Conservation (phyloP, 2,329 filamentous ascomycete species). For the Rhinocladiella similis region DNA sequence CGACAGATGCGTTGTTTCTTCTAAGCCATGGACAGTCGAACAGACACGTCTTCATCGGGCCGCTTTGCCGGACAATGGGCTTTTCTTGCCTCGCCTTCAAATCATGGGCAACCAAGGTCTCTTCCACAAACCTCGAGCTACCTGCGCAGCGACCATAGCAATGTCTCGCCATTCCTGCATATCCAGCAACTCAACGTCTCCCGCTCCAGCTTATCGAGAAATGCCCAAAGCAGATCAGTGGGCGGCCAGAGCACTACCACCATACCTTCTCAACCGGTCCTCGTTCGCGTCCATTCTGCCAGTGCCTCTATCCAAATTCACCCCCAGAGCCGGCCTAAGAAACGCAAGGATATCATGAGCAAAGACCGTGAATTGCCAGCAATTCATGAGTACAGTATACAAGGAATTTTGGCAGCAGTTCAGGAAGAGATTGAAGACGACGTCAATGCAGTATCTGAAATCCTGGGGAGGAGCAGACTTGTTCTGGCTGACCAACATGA, state of each 20-base stretch:
- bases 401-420: slow-evolving; percentile 56
- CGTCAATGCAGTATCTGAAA: slow-evolving; percentile 63
- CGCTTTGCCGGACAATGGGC: slow-evolving; percentile 30
- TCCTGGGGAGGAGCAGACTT: slow-evolving; percentile 61
- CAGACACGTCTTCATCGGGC: slow-evolving; percentile 30
- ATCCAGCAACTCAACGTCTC: slow-evolving; percentile 27
- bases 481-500: slow-evolving; percentile 64
- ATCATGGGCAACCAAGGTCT: slow-evolving; percentile 25
- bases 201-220: slow-evolving; percentile 25
- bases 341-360: slow-evolving; percentile 34
- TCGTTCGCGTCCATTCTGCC: slow-evolving; percentile 45
- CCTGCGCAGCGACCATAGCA: slow-evolving; percentile 29
- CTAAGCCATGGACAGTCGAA: slow-evolving; percentile 26
- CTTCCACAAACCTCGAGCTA: slow-evolving; percentile 28
- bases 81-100: slow-evolving; percentile 23
- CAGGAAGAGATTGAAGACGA: slow-evolving; percentile 60
- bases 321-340: slow-evolving; percentile 36
- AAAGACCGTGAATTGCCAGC: slow-evolving; percentile 42
- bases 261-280: slow-evolving; percentile 43
- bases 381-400: slow-evolving; percentile 56
- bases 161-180: slow-evolving; percentile 25
- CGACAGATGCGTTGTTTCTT: slow-evolving; percentile 23
- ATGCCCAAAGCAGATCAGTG: slow-evolving; percentile 22
- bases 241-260: slow-evolving; percentile 31
- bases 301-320: slow-evolving; percentile 35